Percentiles rank a stretch among this genome's conserved stretches.
These are phyloP conservation scores for Crithidia sp. DNA, from an alignment of 208 protist species.

Conservation along the genomic window DNA sequence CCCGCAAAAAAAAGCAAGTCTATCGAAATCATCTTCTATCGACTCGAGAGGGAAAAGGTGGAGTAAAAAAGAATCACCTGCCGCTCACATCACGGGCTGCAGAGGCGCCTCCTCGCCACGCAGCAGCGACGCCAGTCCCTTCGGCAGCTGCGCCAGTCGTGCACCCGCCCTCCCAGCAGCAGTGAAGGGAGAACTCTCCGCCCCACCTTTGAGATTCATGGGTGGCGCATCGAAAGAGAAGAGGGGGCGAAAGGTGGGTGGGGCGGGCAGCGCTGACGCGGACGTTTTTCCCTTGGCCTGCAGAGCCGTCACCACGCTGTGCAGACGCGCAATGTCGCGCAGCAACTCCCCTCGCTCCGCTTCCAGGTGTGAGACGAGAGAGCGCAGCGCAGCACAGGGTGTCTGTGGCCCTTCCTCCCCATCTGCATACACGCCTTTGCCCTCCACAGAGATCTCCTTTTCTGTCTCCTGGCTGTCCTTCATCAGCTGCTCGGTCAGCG, in stretches of 20 bases:
- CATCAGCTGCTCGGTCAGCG: constrained; percentile 48
- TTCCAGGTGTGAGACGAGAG: constrained; percentile 14
- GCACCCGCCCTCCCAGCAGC: no score
- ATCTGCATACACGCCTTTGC: neutral
- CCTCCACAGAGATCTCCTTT: neutral
- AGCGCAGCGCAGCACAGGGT: constrained; percentile 21
- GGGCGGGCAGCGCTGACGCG: neutral
- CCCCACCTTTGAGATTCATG: neutral
- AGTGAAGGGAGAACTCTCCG: neutral
- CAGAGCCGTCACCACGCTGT: constrained; percentile 4
- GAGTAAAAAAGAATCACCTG: no score
- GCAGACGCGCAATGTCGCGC: constrained; percentile 20
- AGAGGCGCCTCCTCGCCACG: no score
- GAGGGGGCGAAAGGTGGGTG: constrained; percentile 1
- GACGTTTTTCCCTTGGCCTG: neutral
- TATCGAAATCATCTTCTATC: no score
- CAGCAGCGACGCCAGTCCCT: no score
- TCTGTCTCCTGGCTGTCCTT: constrained; percentile 12
- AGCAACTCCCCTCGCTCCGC: constrained; percentile 25
- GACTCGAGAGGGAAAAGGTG: no score
- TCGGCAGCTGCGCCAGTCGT: neutral
- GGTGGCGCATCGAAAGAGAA: neutral
- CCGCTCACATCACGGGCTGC: no score
- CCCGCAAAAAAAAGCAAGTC: no score
- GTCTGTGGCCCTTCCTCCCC: neutral